A percentile compares a stretch with the other conserved stretches of the same genome.
Conservation (phyloP, 139 green algal genomes). For the Chlamydomonas sp. region DNA sequence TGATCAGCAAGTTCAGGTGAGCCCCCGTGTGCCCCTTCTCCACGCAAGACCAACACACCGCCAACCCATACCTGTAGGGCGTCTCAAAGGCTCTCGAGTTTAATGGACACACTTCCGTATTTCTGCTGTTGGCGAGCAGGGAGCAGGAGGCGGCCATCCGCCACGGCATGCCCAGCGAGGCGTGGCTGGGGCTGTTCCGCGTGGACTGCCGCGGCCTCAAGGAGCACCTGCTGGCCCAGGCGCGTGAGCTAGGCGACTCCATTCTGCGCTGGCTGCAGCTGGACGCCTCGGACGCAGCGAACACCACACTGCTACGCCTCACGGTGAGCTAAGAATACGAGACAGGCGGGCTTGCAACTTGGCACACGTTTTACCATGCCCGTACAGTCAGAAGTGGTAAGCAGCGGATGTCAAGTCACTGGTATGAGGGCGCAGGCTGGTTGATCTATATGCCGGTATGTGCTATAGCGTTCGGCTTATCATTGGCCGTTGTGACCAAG, state of each 20-base stretch:
- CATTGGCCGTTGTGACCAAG: no score
- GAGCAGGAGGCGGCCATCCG: constrained; percentile 31
- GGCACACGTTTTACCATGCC: no score
- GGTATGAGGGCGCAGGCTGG: no score
- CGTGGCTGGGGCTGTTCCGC: constrained; percentile 38
- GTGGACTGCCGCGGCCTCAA: constrained; percentile 40
- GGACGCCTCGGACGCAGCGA: constrained; percentile 19
- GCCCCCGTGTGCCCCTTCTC: neutral
- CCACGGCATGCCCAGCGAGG: constrained; percentile 36
- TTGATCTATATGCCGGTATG: no score
- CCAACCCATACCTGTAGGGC: no score
- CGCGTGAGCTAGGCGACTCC: neutral
- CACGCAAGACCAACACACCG: no score
- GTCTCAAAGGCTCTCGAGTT: no score
- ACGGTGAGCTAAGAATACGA: neutral
- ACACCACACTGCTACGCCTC: constrained; percentile 25
- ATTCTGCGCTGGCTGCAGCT: constrained; percentile 26
- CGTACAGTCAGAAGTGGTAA: neutral
- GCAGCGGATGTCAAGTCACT: neutral
- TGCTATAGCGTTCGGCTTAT: no score
- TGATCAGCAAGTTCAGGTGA: constrained; percentile 40
- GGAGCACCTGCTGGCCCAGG: neutral
- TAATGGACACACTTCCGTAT: neutral
- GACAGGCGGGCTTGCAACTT: no score
- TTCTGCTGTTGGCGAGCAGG: neutral